These are phyloP conservation scores for Pseudocercospora cruenta DNA, from an alignment of 2,329 filamentous ascomycete species.

Conservation along the genomic window DNA sequence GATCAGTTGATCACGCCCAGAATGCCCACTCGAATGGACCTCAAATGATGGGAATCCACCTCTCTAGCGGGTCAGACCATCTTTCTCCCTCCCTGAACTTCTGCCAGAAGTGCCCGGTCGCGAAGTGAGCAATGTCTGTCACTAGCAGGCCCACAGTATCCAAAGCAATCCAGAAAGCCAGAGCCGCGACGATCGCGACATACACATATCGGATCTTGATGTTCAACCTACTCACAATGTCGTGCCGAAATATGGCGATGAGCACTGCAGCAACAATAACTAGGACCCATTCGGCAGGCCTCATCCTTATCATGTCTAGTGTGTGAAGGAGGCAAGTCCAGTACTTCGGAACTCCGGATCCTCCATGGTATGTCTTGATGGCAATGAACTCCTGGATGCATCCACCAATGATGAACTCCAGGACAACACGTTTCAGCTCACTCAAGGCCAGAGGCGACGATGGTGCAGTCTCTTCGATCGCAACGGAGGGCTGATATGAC, in stretches of 20 bases:
- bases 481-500: background rate
- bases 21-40: no score
- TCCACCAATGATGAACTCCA: conserved; percentile 6
- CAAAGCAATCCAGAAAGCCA: conserved; percentile 1
- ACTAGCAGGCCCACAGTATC: conserved; percentile 2
- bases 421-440: conserved; percentile 3
- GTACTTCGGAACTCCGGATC: background rate
- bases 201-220: conserved; percentile 5
- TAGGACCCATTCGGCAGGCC: background rate
- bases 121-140: conserved; percentile 4
- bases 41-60: conserved; percentile 10
- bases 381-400: conserved; percentile 9
- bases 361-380: conserved; percentile 3
- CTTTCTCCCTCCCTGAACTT: background rate
- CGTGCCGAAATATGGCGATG: conserved; percentile 6
- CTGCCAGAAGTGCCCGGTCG: background rate
- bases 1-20: no score
- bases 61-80: conserved; percentile 11
- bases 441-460: background rate
- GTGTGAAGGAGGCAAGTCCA: background rate
- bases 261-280: background rate
- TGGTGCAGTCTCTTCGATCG: background rate
- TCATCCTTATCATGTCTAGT: background rate
- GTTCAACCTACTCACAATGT: conserved; percentile 7
- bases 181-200: background rate